Conservation (phyloP, 805 yeast species). For the Candida maris region DNA sequence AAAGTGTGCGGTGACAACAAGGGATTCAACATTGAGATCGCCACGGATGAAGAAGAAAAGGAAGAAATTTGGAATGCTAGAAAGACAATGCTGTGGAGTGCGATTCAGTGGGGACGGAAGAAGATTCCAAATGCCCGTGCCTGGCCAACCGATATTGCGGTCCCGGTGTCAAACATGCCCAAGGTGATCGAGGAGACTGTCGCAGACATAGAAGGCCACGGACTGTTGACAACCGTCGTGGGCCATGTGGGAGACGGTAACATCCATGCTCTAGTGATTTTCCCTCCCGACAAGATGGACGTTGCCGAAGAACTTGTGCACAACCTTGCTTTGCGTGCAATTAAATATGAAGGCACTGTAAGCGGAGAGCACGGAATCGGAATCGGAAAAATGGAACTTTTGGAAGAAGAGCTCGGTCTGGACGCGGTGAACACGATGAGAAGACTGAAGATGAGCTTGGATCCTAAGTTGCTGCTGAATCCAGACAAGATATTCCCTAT, state of each 20-base stretch:
- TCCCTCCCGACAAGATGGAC: slow-evolving; percentile 45
- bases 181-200: slow-evolving; percentile 60
- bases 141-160: slow-evolving; percentile 81
- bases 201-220: slow-evolving; percentile 50
- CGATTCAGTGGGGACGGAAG: slow-evolving; percentile 59
- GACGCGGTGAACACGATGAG: slow-evolving; percentile 70
- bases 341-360: slow-evolving; percentile 72
- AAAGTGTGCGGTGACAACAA: slow-evolving; percentile 50
- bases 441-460: slow-evolving; percentile 62
- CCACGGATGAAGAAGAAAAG: slow-evolving; percentile 55
- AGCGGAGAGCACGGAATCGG: slow-evolving; percentile 88
- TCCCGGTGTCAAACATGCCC: slow-evolving; percentile 68
- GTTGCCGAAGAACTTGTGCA: slow-evolving; percentile 50
- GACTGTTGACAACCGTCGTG: slow-evolving; percentile 52
- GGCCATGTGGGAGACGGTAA: slow-evolving; percentile 86
- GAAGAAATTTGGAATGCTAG: slow-evolving; percentile 71
- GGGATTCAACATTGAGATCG: slow-evolving; percentile 55
- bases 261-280: slow-evolving; percentile 64
- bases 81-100: slow-evolving; percentile 64
- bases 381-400: slow-evolving; percentile 64
- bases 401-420: slow-evolving; percentile 60
- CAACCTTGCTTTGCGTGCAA: slow-evolving; percentile 60
- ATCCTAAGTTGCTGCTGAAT: slow-evolving; percentile 67
- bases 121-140: slow-evolving; percentile 40
- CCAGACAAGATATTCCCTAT: slow-evolving; percentile 75